phyloP scores from a whole-genome alignment of 2,329 filamentous ascomycete species.

The Aspergillus sp. region DNA sequence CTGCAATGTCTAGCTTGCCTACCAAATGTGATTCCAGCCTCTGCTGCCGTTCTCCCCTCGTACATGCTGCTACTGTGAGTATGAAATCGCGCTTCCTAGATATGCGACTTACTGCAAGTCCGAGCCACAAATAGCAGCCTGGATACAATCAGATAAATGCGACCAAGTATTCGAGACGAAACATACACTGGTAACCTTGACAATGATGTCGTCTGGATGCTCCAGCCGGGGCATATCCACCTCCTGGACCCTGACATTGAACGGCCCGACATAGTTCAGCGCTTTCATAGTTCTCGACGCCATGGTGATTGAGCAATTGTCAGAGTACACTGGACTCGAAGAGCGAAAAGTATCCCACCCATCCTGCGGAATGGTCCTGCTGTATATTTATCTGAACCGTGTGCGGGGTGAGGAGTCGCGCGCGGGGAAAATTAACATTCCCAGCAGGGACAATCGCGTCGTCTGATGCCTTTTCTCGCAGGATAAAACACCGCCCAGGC shows the following conservation, averaged over 20 bases:
- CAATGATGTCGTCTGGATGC: conserved; percentile 64
- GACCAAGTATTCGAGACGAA: conserved; percentile 16
- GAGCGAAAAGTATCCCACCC: neutral
- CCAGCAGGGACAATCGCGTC: neutral
- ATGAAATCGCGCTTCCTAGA: conserved; percentile 19
- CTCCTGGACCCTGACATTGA: conserved; percentile 63
- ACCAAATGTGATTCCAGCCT: conserved; percentile 61
- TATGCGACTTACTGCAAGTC: conserved; percentile 41
- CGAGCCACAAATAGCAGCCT: conserved; percentile 55
- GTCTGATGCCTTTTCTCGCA: too few species aligned
- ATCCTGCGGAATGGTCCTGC: too few species aligned
- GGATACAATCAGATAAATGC: neutral
- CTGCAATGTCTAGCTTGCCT: neutral
- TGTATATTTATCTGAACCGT: neutral
- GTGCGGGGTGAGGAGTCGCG: conserved; percentile 5
- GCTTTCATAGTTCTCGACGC: conserved; percentile 55
- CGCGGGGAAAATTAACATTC: conserved; percentile 5
- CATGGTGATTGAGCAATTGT: conserved; percentile 13
- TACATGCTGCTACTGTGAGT: conserved; percentile 54
- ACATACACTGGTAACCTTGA: conserved; percentile 64
- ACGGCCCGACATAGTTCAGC: conserved; percentile 62
- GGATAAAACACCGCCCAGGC: too few species aligned
- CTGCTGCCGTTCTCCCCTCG: conserved; percentile 63
- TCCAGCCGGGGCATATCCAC: conserved; percentile 58
- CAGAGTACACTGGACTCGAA: neutral